These are phyloP conservation scores for Calonectria henricotiae DNA, from an alignment of 2,329 filamentous ascomycete species.

Conservation along the genomic window DNA sequence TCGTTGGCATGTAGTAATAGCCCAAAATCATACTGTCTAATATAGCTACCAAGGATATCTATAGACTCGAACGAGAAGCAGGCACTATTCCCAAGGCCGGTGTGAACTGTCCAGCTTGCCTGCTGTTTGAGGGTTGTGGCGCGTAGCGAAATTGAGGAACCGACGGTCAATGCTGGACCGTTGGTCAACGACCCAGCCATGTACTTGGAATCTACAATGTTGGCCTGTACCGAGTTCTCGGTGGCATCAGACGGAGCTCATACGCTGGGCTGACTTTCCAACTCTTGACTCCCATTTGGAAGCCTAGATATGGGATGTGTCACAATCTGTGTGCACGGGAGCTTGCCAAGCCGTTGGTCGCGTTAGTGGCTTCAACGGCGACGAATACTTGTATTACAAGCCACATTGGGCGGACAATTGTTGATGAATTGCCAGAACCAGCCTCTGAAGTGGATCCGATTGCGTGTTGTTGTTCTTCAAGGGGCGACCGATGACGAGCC, in stretches of 20 bases:
- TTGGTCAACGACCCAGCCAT: slow-evolving; percentile 65
- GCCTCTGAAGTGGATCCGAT: background rate
- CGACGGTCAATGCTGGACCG: slow-evolving; percentile 65
- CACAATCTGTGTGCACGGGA: background rate
- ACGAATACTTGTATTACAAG: slow-evolving; percentile 8
- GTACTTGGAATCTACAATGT: slow-evolving; percentile 75
- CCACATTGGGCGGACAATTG: background rate
- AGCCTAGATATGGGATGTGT: background rate
- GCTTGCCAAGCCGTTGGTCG: background rate
- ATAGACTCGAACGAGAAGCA: slow-evolving; percentile 76
- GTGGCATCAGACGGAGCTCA: slow-evolving; percentile 68
- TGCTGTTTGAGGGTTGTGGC: slow-evolving; percentile 67
- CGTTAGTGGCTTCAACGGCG: background rate
- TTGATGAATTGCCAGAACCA: background rate
- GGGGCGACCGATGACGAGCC: background rate
- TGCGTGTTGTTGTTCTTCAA: background rate
- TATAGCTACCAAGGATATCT: slow-evolving; percentile 72
- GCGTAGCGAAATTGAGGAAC: slow-evolving; percentile 69
- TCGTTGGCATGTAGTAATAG: slow-evolving; percentile 69
- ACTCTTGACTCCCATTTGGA: background rate
- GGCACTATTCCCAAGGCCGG: slow-evolving; percentile 70
- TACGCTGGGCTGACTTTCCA: no score
- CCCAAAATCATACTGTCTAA: slow-evolving; percentile 71
- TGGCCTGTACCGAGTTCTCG: slow-evolving; percentile 72
- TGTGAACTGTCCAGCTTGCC: slow-evolving; percentile 69